A percentile compares a stretch with the other conserved stretches of the same genome.
These are phyloP conservation scores for Trichoderma afroharzianum DNA, from an alignment of 2,329 filamentous ascomycete species.

Conservation along the genomic window DNA sequence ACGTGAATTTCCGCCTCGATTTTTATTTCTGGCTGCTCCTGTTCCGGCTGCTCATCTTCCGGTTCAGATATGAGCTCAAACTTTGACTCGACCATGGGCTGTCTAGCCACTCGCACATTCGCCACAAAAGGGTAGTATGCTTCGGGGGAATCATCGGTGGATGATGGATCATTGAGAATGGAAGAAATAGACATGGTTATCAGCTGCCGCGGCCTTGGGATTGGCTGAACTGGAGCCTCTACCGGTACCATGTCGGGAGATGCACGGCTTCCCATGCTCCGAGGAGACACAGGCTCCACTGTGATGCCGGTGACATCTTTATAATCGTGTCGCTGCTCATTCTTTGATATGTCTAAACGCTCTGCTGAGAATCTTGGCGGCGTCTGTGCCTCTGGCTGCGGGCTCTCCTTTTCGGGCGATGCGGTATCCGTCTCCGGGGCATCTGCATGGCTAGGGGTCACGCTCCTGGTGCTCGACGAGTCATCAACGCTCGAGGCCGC, in stretches of 20 bases:
- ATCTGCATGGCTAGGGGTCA: constrained; percentile 28
- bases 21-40: neutral
- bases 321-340: constrained; percentile 14
- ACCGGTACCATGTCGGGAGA: constrained; percentile 25
- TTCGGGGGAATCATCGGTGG: constrained; percentile 14
- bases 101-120: constrained; percentile 28
- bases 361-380: constrained; percentile 21
- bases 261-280: constrained; percentile 26
- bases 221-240: neutral
- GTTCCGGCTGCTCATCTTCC: constrained; percentile 10
- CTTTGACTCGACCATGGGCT: neutral
- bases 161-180: constrained; percentile 30
- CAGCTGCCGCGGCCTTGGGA: constrained; percentile 7
- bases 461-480: constrained; percentile 31
- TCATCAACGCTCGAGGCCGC: constrained; percentile 34
- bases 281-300: constrained; percentile 30
- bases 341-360: constrained; percentile 16
- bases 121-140: constrained; percentile 21
- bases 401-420: constrained; percentile 47
- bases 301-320: neutral
- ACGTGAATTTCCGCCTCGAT: neutral
- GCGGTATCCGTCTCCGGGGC: constrained; percentile 44
- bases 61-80: neutral
- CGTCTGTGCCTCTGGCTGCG: constrained; percentile 35
- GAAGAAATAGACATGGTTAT: constrained; percentile 33